Base-by-base conservation (phyloP, 345 rosid genomes). In the Brassica napus region DNA sequence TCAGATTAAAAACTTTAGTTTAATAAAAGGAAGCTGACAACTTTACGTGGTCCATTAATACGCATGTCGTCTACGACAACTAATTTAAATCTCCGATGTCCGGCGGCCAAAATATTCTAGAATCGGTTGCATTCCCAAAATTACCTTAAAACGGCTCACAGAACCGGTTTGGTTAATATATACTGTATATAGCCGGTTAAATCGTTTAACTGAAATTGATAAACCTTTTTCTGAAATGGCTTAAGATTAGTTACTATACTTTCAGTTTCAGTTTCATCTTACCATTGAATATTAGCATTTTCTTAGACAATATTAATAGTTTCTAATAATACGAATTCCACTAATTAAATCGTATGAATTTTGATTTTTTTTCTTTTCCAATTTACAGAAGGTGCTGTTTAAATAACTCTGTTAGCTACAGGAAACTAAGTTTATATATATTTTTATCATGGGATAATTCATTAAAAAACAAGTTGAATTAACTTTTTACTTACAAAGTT, bases 71-170 rank as follows among this genome's bases (percentile, higher is more conserved):
- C 31, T 63, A 73, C 39, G 60, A 72, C 76, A 39, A 61, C 28
- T 34, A 11, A 1, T 31, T 34, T 21, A 16, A 44, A 30, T 64
- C 28, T 21, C 37, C 15, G 26, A 62, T 55, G 39, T 23, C 78
- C 16, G 78, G 78, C 71, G 64, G 78, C 71, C n/a, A 60, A 63
- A 31, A 34, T 23, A 34, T 52, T 74, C 55, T 55, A 35, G 71
- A 49, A 2, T 21, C 42, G 34, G 34, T 74, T 5, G 23, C 52
- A 24, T 57, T 47, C 31, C 32, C 16, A 73, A 10, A 44, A 4
- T 28, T 28, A 62, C 69, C 7, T 28, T 72, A 23, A 71, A 58
- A 66, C 37, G 66, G 34, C 34, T 35, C 59, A 23, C 8, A 26
- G 1, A 69, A 69, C 62, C 44, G 28, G 28, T 9, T 55, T 16